phyloP scores from a whole-genome alignment of 1,284 basidiomycete genomes.

The Apiotrichum sp. region DNA sequence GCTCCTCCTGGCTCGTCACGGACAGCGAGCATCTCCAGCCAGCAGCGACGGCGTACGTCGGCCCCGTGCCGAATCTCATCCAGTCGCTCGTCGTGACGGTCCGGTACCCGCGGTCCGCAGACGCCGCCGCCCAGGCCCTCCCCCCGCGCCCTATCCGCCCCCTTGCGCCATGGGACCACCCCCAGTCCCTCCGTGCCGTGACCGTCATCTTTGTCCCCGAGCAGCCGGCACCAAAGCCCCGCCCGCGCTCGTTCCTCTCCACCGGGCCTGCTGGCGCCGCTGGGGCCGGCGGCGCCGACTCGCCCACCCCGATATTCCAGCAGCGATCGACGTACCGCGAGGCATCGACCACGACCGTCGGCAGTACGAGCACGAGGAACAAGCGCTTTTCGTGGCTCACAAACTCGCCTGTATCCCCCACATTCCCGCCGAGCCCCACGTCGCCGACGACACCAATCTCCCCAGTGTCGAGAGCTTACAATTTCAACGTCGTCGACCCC shows the following conservation, averaged over 20 bases:
- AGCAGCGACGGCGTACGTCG: conserved; percentile 3
- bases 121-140: not conserved
- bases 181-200: not conserved
- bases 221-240: not conserved
- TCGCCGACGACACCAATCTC: not conserved
- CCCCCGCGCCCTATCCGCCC: conserved; percentile 1
- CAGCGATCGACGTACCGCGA: not conserved
- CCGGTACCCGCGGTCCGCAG: conserved; percentile 1
- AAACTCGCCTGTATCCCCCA: not conserved
- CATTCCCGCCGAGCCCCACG: not conserved
- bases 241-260: not conserved
- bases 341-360: not conserved
- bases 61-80: conserved; percentile 7
- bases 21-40: conserved; percentile 1
- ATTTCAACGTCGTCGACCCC: not conserved
- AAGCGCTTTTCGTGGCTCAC: not conserved
- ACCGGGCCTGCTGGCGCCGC: not conserved
- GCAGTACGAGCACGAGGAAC: no score
- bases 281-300: not conserved
- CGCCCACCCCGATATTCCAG: not conserved
- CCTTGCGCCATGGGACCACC: conserved; percentile 3
- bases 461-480: not conserved
- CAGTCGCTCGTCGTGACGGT: conserved; percentile 12
- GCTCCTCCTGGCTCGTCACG: not conserved
- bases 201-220: not conserved